phyloP scores from a whole-genome alignment of 305 asterid genomes.

The Fraxinus paxiana region DNA sequence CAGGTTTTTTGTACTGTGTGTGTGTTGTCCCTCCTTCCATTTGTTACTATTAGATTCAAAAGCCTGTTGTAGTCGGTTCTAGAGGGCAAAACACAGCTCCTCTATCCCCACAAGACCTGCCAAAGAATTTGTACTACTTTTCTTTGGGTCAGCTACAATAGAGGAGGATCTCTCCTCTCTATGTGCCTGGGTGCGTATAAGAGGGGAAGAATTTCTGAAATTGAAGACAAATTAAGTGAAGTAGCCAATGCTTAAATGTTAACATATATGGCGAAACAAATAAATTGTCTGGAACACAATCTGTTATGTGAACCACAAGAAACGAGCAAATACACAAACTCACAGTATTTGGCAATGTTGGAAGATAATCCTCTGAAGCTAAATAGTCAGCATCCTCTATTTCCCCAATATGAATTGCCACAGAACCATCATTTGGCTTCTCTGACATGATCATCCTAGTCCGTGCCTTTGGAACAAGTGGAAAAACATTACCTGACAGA shows the following conservation, averaged over 20 bases:
- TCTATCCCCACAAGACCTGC: not conserved
- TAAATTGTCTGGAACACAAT: conserved; percentile 18
- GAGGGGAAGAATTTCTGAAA: not conserved
- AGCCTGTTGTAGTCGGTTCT: not conserved
- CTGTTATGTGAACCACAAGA: conserved; percentile 13
- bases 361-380: conserved; percentile 79
- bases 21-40: not conserved
- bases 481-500: conserved; percentile 56
- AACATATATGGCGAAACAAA: not conserved
- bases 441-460: conserved; percentile 89
- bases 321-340: conserved; percentile 32
- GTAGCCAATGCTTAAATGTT: not conserved
- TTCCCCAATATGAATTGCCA: conserved; percentile 82
- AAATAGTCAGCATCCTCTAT: conserved; percentile 61
- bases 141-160: not conserved
- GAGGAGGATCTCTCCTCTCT: not conserved
- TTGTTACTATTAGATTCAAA: not conserved
- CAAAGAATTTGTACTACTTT: not conserved
- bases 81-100: not conserved
- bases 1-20: not conserved
- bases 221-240: not conserved
- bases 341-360: conserved; percentile 89
- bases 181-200: not conserved
- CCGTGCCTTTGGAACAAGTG: conserved; percentile 53
- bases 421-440: conserved; percentile 80